Percentiles rank a stretch among this genome's conserved stretches.
Conservation (phyloP, 371 early-diverging fungal genomes). For the Syncephalis fuscata region DNA sequence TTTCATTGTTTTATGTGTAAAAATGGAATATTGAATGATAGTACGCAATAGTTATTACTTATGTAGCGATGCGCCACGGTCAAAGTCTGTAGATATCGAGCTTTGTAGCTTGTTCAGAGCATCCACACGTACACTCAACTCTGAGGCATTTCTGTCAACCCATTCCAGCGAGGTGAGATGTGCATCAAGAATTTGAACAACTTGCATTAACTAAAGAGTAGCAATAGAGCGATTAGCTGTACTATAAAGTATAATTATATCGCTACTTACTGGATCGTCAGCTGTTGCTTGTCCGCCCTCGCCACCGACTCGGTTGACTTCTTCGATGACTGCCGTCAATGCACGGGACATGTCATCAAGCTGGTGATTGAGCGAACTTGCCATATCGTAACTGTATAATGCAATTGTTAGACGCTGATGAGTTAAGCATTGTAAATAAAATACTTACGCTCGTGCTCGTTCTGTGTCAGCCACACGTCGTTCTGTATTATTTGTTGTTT, state of each 20-base stretch:
- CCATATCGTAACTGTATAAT: constrained; percentile 68
- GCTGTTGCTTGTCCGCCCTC: constrained; percentile 13
- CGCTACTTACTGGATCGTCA: constrained; percentile 17
- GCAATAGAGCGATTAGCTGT: not conserved
- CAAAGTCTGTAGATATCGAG: too few species aligned
- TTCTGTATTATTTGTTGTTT: constrained; percentile 1
- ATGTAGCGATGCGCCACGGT: too few species aligned
- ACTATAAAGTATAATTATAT: constrained; percentile 9
- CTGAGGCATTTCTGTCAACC: constrained; percentile 45
- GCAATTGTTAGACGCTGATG: too few species aligned
- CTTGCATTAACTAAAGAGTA: constrained; percentile 38
- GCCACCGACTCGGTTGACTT: constrained; percentile 50
- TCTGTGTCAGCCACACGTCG: constrained; percentile 3
- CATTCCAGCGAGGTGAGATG: constrained; percentile 83
- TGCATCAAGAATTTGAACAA: constrained; percentile 73
- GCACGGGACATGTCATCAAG: constrained; percentile 71
- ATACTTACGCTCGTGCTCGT: constrained; percentile 4
- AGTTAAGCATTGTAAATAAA: not conserved
- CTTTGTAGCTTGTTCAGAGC: too few species aligned
- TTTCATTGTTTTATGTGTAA: too few species aligned
- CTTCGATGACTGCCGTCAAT: constrained; percentile 65
- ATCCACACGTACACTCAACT: constrained; percentile 2
- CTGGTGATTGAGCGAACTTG: constrained; percentile 67
- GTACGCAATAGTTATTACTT: too few species aligned
- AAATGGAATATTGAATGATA: too few species aligned